Evolutionary conservation across 2,329 filamentous ascomycete species (phyloP).

Genomic region (Elsinoe arachidis): DNA sequence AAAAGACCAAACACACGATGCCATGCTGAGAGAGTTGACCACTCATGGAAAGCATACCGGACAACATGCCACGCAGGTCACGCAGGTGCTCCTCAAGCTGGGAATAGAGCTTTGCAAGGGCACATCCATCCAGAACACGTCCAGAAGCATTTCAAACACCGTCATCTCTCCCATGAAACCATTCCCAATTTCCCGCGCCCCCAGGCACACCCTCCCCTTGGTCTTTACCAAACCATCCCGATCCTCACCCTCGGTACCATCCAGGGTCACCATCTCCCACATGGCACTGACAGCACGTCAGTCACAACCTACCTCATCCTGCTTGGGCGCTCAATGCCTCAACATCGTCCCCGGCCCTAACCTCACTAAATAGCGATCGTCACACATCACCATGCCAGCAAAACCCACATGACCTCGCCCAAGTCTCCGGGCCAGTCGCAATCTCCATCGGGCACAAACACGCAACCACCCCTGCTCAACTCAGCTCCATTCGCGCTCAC

Average conservation of each 20-base stretch:
- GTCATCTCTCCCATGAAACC: not conserved
- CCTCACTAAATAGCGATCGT: constrained; percentile 8
- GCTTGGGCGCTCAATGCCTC: not conserved
- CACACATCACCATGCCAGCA: not conserved
- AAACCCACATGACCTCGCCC: not conserved
- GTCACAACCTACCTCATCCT: not conserved
- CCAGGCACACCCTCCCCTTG: not conserved
- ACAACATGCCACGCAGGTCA: no score
- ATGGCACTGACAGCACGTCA: constrained; percentile 3
- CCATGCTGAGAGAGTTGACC: no score
- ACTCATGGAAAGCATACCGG: no score
- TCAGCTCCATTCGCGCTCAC: no score
- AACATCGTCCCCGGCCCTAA: not conserved
- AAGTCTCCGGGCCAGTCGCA: no score
- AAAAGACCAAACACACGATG: no score
- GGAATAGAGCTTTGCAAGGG: no score
- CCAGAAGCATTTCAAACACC: not conserved
- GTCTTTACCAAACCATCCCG: not conserved
- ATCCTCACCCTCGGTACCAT: not conserved
- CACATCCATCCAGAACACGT: not conserved
- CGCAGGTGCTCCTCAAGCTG: no score
- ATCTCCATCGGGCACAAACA: no score
- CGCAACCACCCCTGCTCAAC: no score
- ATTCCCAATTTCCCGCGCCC: not conserved
- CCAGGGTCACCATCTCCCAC: not conserved